phyloP scores from a whole-genome alignment of 116 monocot species.

The Posidonia oceanica region DNA sequence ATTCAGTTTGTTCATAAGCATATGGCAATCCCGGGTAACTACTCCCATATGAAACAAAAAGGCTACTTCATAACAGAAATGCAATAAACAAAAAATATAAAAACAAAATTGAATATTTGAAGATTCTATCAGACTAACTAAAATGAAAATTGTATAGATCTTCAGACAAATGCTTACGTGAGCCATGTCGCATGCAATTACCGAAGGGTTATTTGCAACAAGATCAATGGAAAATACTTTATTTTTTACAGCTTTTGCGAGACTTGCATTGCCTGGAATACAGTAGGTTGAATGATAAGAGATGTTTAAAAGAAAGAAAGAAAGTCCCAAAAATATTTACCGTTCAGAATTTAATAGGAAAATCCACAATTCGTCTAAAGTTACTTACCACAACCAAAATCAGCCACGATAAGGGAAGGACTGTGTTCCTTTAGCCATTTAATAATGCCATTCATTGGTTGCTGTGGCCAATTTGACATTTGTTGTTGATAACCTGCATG shows the following conservation, averaged over 20 bases:
- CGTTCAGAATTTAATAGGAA: neutral
- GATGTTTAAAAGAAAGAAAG: neutral
- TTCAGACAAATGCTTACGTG: conserved; percentile 26
- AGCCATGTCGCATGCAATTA: conserved; percentile 98
- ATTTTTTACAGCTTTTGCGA: conserved; percentile 78
- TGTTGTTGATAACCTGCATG: conserved; percentile 96
- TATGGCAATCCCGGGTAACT: too few relatives aligned
- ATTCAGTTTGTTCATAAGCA: too few relatives aligned
- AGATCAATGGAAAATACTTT: conserved; percentile 96
- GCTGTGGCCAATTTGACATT: conserved; percentile 94
- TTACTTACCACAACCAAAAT: conserved; percentile 98
- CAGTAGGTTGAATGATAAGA: neutral
- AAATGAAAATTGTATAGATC: neutral
- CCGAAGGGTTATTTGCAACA: conserved; percentile 81
- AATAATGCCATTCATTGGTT: conserved; percentile 79
- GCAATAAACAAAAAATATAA: too few relatives aligned
- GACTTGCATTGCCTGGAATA: conserved; percentile 62
- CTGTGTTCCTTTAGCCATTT: conserved; percentile 69
- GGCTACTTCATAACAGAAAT: too few relatives aligned
- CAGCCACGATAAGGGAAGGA: conserved; percentile 71
- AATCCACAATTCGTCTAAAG: neutral
- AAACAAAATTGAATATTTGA: conserved; percentile 2
- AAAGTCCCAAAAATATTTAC: neutral
- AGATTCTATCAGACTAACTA: neutral
- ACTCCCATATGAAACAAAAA: too few relatives aligned